Evolutionary conservation across 495 filamentous ascomycete species (phyloP).

Genomic region (Penicillium samsonianum): DNA sequence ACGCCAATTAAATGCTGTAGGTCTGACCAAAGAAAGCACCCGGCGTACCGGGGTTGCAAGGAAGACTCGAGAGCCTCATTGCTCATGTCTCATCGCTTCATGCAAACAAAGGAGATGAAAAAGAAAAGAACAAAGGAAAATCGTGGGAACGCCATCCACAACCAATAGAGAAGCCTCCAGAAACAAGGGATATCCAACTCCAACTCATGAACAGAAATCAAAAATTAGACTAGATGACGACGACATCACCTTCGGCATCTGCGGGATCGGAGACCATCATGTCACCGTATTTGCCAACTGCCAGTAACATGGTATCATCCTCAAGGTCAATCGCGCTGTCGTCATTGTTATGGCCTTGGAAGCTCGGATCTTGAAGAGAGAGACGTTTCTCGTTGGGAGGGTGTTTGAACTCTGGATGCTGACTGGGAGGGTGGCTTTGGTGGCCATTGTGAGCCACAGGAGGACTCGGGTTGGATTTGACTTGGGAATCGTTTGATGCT

Average conservation of each 20-base stretch:
- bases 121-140: constrained; percentile 19
- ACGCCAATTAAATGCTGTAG: constrained; percentile 36
- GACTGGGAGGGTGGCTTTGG: constrained; percentile 18
- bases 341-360: constrained; percentile 46
- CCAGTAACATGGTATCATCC: constrained; percentile 49
- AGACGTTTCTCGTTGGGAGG: constrained; percentile 24
- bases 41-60: constrained; percentile 6
- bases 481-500: constrained; percentile 12
- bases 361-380: constrained; percentile 31
- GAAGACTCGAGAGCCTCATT: constrained; percentile 22
- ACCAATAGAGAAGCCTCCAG: constrained; percentile 20
- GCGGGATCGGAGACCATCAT: constrained; percentile 53
- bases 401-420: constrained; percentile 25
- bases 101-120: constrained; percentile 19
- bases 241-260: constrained; percentile 51
- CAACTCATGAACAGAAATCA: constrained; percentile 24
- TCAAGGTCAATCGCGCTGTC: constrained; percentile 52
- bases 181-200: constrained; percentile 28
- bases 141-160: constrained; percentile 25
- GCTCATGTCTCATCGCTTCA: constrained; percentile 37
- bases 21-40: constrained; percentile 21
- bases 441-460: constrained; percentile 14
- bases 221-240: constrained; percentile 42
- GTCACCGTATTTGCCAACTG: constrained; percentile 51
- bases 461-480: constrained; percentile 12